A percentile compares a stretch with the other conserved stretches of the same genome.
Conservation (phyloP, 768 basidiomycete genomes). For the Mycena haematopus region DNA sequence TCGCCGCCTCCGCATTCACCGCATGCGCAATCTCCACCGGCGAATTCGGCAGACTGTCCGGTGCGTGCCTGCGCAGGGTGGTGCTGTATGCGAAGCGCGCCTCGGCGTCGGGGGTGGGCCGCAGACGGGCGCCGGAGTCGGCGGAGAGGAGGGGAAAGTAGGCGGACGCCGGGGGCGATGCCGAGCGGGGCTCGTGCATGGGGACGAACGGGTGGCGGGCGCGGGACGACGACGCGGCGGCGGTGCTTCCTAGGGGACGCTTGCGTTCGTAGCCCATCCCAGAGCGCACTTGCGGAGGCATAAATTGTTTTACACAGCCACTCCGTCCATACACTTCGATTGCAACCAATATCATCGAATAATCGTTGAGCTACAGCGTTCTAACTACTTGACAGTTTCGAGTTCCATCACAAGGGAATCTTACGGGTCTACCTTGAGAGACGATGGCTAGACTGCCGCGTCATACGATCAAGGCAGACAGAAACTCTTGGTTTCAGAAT, state of each 20-base stretch:
- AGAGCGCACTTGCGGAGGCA: conserved; percentile 32
- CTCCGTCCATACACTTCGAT: too few species aligned
- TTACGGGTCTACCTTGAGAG: too few species aligned
- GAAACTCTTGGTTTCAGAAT: too few species aligned
- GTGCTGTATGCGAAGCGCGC: conserved; percentile 87
- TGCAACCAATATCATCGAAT: too few species aligned
- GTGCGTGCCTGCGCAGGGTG: conserved; percentile 71
- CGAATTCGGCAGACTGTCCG: conserved; percentile 52
- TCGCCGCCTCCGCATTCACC: conserved; percentile 54
- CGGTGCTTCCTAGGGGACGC: conserved; percentile 40
- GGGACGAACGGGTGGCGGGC: conserved; percentile 34
- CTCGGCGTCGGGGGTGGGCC: conserved; percentile 67
- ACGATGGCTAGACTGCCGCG: too few species aligned
- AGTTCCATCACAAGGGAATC: too few species aligned
- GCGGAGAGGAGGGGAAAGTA: conserved; percentile 72
- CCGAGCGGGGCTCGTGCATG: conserved; percentile 40
- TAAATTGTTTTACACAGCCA: conserved; percentile 21
- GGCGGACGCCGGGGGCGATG: conserved; percentile 81
- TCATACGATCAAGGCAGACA: too few species aligned
- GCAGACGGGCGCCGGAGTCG: conserved; percentile 54
- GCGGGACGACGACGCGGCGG: conserved; percentile 46
- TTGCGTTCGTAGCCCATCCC: conserved; percentile 48
- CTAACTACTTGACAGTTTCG: too few species aligned
- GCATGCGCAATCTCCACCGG: conserved; percentile 55
- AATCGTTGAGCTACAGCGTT: too few species aligned